A percentile compares a stretch with the other conserved stretches of the same genome.
phyloP scores from a whole-genome alignment of 805 yeast genomes.

The Candida vaughaniae region DNA sequence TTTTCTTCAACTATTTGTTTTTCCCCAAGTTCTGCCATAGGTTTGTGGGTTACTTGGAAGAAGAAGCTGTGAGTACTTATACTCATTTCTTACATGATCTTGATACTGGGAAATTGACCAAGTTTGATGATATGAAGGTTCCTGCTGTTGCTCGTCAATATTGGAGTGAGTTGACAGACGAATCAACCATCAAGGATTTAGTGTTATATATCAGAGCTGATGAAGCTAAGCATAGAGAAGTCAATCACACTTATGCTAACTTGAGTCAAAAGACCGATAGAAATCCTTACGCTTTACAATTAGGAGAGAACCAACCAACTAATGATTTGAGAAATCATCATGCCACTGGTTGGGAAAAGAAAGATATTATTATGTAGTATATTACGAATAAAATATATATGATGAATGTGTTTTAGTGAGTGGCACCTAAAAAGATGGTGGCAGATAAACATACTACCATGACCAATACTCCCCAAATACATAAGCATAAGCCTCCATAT shows the following conservation, averaged over 20 bases:
- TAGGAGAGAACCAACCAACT: constrained; percentile 41
- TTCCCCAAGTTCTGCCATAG: constrained; percentile 68
- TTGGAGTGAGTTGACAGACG: constrained; percentile 54
- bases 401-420: constrained; percentile 8
- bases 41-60: constrained; percentile 76
- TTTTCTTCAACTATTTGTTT: constrained; percentile 58
- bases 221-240: constrained; percentile 78
- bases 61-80: constrained; percentile 72
- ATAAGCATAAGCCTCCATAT: constrained; percentile 42
- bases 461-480: constrained; percentile 54
- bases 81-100: constrained; percentile 57
- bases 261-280: constrained; percentile 53
- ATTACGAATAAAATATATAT: neutral
- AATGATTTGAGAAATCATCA: constrained; percentile 30
- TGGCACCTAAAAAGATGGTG: constrained; percentile 38
- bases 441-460: constrained; percentile 56
- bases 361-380: constrained; percentile 30
- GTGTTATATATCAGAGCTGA: constrained; percentile 67
- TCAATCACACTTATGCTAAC: constrained; percentile 74
- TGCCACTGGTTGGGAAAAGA: constrained; percentile 42
- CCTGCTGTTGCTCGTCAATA: constrained; percentile 64
- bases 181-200: constrained; percentile 58
- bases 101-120: constrained; percentile 49
- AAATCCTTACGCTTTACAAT: constrained; percentile 61
- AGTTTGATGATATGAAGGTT: constrained; percentile 42